Evolutionary conservation across 495 filamentous ascomycete genomes (phyloP).

Genomic region (Penicillium robsamsonii): DNA sequence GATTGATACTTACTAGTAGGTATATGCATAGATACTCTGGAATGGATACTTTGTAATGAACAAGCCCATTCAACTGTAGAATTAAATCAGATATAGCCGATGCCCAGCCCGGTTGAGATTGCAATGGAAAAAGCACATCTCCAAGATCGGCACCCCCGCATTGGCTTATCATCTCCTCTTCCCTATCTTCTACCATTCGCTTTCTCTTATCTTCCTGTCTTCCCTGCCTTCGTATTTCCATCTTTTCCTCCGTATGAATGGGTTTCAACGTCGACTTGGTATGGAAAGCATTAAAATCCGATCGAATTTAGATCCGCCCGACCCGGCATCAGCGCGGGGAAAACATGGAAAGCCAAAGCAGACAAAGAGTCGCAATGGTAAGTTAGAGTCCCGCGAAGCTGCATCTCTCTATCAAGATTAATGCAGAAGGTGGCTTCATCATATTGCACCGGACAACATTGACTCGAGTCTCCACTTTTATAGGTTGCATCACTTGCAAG

Average conservation of each 20-base stretch:
- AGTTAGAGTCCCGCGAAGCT: conserved; percentile 13
- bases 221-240: neutral
- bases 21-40: neutral
- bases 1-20: neutral
- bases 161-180: conserved; percentile 15
- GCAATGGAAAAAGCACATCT: neutral
- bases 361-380: conserved; percentile 83
- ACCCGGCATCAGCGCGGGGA: conserved; percentile 29
- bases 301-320: conserved; percentile 54
- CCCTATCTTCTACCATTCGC: conserved; percentile 10
- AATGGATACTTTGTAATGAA: neutral
- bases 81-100: neutral
- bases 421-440: neutral
- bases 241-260: neutral
- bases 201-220: neutral
- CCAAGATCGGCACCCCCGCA: conserved; percentile 12
- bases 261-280: conserved; percentile 22
- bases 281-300: conserved; percentile 66
- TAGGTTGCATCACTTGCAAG: conserved; percentile 81
- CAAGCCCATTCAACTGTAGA: neutral
- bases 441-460: conserved; percentile 30
- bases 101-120: neutral
- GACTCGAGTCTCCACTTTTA: conserved; percentile 28
- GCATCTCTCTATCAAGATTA: neutral
- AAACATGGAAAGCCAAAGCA: conserved; percentile 64